Conservation (phyloP, 441 rosid species). For the Syzygium syzygioides region DNA sequence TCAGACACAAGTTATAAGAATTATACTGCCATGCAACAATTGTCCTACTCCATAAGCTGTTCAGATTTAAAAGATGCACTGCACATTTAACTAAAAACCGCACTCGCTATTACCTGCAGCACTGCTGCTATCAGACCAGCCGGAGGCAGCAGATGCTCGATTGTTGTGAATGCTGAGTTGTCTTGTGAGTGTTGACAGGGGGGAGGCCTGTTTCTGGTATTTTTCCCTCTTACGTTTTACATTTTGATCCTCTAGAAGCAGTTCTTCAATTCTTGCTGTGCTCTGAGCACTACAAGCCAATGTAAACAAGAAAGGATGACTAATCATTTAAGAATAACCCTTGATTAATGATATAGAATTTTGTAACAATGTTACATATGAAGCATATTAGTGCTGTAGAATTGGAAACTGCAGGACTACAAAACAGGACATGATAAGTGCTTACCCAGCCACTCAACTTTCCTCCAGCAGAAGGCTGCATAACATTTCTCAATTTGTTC, state of each 20-base stretch:
- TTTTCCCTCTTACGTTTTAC: slow-evolving; percentile 76
- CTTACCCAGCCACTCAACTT: too few relatives aligned
- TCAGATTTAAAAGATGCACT: background rate
- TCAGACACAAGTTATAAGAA: background rate
- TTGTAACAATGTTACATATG: background rate
- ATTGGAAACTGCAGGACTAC: background rate
- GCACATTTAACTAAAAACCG: background rate
- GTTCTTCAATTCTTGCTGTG: slow-evolving; percentile 69
- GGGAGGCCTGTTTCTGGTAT: slow-evolving; percentile 76
- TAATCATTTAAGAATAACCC: background rate
- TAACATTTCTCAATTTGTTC: slow-evolving; percentile 60
- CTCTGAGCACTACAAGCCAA: slow-evolving; percentile 57
- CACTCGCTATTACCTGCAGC: slow-evolving; percentile 41
- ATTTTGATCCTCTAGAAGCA: slow-evolving; percentile 89
- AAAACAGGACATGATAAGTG: background rate
- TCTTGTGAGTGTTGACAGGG: slow-evolving; percentile 79
- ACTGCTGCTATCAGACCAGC: slow-evolving; percentile 52
- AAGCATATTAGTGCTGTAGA: background rate
- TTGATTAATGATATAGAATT: background rate
- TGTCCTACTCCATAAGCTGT: background rate
- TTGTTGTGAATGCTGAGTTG: slow-evolving; percentile 88
- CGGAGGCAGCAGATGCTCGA: slow-evolving; percentile 87
- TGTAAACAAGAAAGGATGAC: background rate
- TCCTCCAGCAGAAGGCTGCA: slow-evolving; percentile 67
- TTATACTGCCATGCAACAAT: background rate